Conservation (phyloP, 345 rosid genomes). For the Pugionium dolabratum region DNA sequence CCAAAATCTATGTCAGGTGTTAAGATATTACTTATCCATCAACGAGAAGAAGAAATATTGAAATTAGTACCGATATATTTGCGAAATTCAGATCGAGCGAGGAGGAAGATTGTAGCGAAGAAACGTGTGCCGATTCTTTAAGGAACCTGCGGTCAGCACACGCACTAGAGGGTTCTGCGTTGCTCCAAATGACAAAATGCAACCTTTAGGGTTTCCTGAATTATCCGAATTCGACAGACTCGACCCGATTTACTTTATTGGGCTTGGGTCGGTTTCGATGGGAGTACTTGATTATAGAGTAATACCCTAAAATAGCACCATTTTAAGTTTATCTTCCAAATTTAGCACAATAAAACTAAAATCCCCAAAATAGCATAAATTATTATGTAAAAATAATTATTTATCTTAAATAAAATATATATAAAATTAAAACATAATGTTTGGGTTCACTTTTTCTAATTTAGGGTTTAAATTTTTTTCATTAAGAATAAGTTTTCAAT, state of each 20-base stretch:
- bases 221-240: neutral
- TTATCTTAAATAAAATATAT: too few relatives aligned
- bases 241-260: conserved; percentile 22
- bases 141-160: conserved; percentile 35
- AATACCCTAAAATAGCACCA: too few relatives aligned
- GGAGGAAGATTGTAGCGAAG: conserved; percentile 2
- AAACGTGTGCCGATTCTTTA: conserved; percentile 17
- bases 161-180: conserved; percentile 28
- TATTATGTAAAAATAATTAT: too few relatives aligned
- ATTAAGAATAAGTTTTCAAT: too few relatives aligned
- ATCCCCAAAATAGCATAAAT: too few relatives aligned
- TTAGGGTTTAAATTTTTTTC: too few relatives aligned
- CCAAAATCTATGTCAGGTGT: neutral
- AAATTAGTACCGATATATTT: conserved; percentile 17
- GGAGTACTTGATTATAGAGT: too few relatives aligned
- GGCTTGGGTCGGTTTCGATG: conserved; percentile 23
- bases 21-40: neutral
- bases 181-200: neutral
- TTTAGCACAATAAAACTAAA: too few relatives aligned
- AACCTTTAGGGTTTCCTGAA: conserved; percentile 32
- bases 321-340: too few relatives aligned
- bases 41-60: neutral
- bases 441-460: too few relatives aligned
- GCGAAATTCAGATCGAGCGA: conserved; percentile 18
- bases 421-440: too few relatives aligned